Evolutionary conservation across 164 flowering plant species (phyloP), one percentile per base, ranked within the genome.

Genomic region (Tinospora cordifolia): DNA sequence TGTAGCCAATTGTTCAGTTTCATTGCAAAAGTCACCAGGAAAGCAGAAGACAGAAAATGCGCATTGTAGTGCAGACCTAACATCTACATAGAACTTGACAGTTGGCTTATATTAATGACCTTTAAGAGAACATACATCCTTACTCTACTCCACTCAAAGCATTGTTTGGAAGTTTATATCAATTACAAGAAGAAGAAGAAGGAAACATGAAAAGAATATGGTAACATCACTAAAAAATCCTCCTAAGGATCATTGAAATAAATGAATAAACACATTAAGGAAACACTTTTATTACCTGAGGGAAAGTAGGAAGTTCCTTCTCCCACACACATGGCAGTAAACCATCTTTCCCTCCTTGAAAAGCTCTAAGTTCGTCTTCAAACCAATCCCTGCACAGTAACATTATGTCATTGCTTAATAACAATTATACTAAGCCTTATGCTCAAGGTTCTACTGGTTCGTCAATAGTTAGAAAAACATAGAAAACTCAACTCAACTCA

Each of bases 351-450:
- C 94, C 99, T 58, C 99, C 99, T 83, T 90, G 87, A 78, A 95
- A 95, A 66, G 92, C 94, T 69, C 96, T 89, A 71, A 95, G 92
- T 75, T 95, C 99, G 80, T 95, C 99, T 77, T 95, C 99, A 85
- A 92, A 88, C 96, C 90, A 95, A 77, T 95, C 99, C 87, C 98
- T 92, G 67, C 2, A 67, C 39, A 24, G 24, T 14, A 60, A 38
- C 65, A 10, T 30, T 30, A 60, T 17, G 21, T 0, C 21, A n/a
- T 51, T 51, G 19, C 3, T 8, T 5, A 51, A n/a, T 5, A 51
- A 51, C n/a, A n/a, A n/a, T n/a, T n/a, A n/a, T n/a, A n/a, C n/a
- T n/a, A n/a, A n/a, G n/a, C n/a, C n/a, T n/a, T n/a, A n/a, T 49
- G 3, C 19, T 14, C 58, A 49, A 49, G 14, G 58, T 30, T 30